Evolutionary conservation across 352 stramenopile species (phyloP).

Genomic region (Pythium volutum): DNA sequence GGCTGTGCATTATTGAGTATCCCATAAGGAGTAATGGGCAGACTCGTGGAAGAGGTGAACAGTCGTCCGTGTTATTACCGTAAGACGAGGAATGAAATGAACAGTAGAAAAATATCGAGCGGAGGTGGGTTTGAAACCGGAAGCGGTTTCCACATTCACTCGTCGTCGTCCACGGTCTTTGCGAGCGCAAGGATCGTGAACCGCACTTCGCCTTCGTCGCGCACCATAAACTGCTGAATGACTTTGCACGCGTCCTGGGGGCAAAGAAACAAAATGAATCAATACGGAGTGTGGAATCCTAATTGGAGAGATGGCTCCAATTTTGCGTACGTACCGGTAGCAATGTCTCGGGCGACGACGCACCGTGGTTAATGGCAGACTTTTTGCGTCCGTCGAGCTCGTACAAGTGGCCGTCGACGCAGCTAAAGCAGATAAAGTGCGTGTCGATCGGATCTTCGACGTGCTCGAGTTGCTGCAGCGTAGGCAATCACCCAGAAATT

Average conservation of each 20-base stretch:
- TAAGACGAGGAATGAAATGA: neutral
- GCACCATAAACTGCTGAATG: slow-evolving; percentile 93
- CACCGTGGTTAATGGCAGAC: slow-evolving; percentile 92
- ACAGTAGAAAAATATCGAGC: neutral
- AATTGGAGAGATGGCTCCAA: neutral
- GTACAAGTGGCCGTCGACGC: slow-evolving; percentile 91
- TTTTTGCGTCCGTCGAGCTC: slow-evolving; percentile 96
- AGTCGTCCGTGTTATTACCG: neutral
- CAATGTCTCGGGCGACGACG: slow-evolving; percentile 80
- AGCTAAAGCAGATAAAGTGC: slow-evolving; percentile 97
- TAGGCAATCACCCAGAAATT: neutral
- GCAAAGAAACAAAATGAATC: neutral
- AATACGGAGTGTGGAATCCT: neutral
- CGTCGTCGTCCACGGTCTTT: slow-evolving; percentile 46
- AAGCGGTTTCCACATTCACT: slow-evolving; percentile 9
- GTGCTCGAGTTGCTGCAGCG: slow-evolving; percentile 75
- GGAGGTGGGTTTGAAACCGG: neutral
- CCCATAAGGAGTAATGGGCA: too few relatives aligned
- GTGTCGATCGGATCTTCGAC: slow-evolving; percentile 93
- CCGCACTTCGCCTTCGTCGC: slow-evolving; percentile 92
- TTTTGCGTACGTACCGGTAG: slow-evolving; percentile 66
- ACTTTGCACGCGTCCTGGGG: slow-evolving; percentile 85
- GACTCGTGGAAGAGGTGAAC: neutral
- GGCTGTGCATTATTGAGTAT: neutral
- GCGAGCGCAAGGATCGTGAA: slow-evolving; percentile 94